These are phyloP conservation scores for Malus sieversii DNA, from an alignment of 306 rosid genomes.

Conservation along the genomic window DNA sequence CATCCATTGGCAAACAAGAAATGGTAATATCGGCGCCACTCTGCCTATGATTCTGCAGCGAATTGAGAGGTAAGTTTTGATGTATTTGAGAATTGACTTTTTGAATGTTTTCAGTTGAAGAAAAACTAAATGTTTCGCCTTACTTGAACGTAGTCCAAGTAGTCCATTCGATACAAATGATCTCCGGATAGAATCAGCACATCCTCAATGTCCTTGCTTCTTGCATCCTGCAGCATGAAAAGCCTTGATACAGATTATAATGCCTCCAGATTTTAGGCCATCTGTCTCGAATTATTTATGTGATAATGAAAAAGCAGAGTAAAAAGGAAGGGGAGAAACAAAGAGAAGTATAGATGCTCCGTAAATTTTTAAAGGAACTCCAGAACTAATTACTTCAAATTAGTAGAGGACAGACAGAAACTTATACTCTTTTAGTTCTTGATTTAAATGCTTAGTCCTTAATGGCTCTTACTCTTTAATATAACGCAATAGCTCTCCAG, in stretches of 20 bases:
- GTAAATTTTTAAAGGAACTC: background rate
- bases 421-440: background rate
- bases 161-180: slow-evolving; percentile 90
- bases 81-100: slow-evolving; percentile 2
- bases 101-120: background rate
- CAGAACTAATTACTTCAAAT: background rate
- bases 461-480: background rate
- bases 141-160: slow-evolving; percentile 89
- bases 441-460: background rate
- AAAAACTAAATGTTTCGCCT: slow-evolving; percentile 9
- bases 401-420: background rate
- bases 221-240: slow-evolving; percentile 49
- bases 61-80: slow-evolving; percentile 15
- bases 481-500: background rate
- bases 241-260: slow-evolving; percentile 1
- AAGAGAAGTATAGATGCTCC: background rate
- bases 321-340: background rate
- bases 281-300: background rate
- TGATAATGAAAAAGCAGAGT: background rate
- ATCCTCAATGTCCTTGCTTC: slow-evolving; percentile 83
- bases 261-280: background rate
- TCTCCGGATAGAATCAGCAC: slow-evolving; percentile 88
- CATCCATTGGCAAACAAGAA: slow-evolving; percentile 87
- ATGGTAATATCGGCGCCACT: slow-evolving; percentile 91
- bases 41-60: slow-evolving; percentile 65